Evolutionary conservation across 1,284 basidiomycete genomes (phyloP).

Genomic region (Ustilago shanxiensis): DNA sequence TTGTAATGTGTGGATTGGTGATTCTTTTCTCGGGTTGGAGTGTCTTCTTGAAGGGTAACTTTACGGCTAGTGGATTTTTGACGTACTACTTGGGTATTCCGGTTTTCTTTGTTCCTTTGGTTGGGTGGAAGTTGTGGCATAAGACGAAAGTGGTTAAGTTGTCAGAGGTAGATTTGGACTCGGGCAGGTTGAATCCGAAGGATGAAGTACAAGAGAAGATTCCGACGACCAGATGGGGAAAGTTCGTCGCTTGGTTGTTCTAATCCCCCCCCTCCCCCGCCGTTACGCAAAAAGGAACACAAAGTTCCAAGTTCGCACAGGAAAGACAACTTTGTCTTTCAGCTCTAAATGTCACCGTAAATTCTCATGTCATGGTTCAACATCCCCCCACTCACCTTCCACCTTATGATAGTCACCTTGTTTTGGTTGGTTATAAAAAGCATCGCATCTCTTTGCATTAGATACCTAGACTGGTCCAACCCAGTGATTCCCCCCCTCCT

Average conservation of each 20-base stretch:
- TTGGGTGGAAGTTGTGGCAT: conserved; percentile 74
- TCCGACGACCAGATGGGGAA: conserved; percentile 30
- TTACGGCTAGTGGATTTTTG: conserved; percentile 76
- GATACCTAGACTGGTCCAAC: conserved; percentile 35
- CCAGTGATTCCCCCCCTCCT: conserved; percentile 20
- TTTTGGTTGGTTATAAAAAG: background rate
- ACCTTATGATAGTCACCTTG: background rate
- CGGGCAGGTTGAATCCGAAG: conserved; percentile 70
- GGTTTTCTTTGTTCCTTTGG: conserved; percentile 82
- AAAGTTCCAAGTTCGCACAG: background rate
- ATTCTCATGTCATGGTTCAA: conserved; percentile 21
- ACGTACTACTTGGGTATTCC: conserved; percentile 82
- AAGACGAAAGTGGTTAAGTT: conserved; percentile 71
- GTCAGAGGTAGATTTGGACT: conserved; percentile 74
- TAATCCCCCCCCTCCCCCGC: conserved; percentile 2
- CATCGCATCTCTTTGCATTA: conserved; percentile 4
- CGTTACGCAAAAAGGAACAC: conserved; percentile 5
- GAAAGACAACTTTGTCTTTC: background rate
- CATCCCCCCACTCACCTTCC: conserved; percentile 12
- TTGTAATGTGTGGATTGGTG: conserved; percentile 51
- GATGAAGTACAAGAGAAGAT: conserved; percentile 28
- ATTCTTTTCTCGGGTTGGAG: conserved; percentile 71
- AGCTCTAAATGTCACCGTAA: background rate
- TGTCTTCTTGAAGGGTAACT: conserved; percentile 63
- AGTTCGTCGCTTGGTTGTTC: conserved; percentile 50